These are phyloP conservation scores for Mycogone perniciosa DNA, from an alignment of 2,329 filamentous ascomycete species.

Conservation along the genomic window DNA sequence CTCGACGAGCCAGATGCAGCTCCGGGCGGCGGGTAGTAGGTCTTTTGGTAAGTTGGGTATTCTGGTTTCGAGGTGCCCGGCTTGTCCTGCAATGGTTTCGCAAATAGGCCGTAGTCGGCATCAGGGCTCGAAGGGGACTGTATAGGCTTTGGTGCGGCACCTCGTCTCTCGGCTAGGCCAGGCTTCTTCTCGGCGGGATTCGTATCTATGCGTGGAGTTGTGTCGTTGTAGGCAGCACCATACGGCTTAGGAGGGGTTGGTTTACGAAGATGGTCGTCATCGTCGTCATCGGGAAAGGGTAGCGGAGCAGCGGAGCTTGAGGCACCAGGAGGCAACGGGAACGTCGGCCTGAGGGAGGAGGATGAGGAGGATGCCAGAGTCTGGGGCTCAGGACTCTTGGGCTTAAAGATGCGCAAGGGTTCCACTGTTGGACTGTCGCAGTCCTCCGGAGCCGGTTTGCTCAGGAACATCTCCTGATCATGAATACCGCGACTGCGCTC, in stretches of 20 bases:
- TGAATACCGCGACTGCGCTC: constrained; percentile 57
- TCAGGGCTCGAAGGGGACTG: constrained; percentile 76
- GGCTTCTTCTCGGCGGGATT: constrained; percentile 52
- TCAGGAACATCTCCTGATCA: constrained; percentile 80
- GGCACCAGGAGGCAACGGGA: constrained; percentile 61
- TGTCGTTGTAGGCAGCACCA: constrained; percentile 43
- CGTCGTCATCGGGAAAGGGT: constrained; percentile 68
- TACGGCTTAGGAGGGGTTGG: constrained; percentile 39
- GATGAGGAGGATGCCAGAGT: constrained; percentile 27
- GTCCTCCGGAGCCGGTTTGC: constrained; percentile 44
- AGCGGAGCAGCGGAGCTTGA: constrained; percentile 62
- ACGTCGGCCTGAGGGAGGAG: constrained; percentile 47
- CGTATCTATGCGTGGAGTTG: constrained; percentile 46
- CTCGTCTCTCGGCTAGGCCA: constrained; percentile 72
- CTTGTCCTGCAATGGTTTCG: constrained; percentile 50
- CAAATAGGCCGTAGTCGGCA: constrained; percentile 72
- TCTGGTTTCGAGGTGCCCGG: constrained; percentile 32
- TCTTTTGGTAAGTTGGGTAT: constrained; percentile 46
- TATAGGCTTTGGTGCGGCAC: constrained; percentile 73
- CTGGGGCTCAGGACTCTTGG: constrained; percentile 57
- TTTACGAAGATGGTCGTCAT: constrained; percentile 53
- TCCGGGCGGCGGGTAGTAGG: constrained; percentile 55
- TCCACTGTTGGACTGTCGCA: constrained; percentile 72
- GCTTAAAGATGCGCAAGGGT: constrained; percentile 79
- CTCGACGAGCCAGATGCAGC: constrained; percentile 26